phyloP scores from a whole-genome alignment of 805 yeast species.

The Barnettozyma pratensis region DNA sequence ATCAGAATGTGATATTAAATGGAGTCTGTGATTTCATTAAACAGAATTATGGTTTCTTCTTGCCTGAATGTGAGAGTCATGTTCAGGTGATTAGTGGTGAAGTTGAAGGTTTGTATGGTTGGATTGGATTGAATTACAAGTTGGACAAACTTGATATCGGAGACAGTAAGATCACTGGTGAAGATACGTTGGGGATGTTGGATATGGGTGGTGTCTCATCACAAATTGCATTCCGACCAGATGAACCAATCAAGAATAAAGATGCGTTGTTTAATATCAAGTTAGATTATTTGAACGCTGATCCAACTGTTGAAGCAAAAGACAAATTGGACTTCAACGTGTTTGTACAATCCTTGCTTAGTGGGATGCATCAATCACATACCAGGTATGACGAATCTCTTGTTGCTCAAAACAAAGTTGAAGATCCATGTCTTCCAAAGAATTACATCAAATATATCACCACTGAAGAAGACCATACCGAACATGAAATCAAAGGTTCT shows the following conservation, averaged over 20 bases:
- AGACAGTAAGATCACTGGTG: constrained; percentile 15
- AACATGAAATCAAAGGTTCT: constrained; percentile 38
- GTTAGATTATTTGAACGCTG: constrained; percentile 30
- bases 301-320: constrained; percentile 14
- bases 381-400: constrained; percentile 38
- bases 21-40: constrained; percentile 46
- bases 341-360: constrained; percentile 52
- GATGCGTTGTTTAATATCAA: constrained; percentile 42
- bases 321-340: constrained; percentile 32
- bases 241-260: constrained; percentile 35
- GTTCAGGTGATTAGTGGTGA: constrained; percentile 60
- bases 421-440: constrained; percentile 56
- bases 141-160: constrained; percentile 35
- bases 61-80: constrained; percentile 60
- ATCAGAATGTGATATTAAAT: constrained; percentile 41
- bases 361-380: constrained; percentile 58
- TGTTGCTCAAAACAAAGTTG: constrained; percentile 12
- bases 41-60: constrained; percentile 41
- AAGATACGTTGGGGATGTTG: constrained; percentile 64
- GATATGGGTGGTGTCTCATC: constrained; percentile 99
- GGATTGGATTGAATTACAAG: constrained; percentile 59
- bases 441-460: constrained; percentile 29
- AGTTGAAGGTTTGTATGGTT: constrained; percentile 60
- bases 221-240: constrained; percentile 61
- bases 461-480: constrained; percentile 9